Percentiles rank a stretch among this genome's conserved stretches.
These are phyloP conservation scores for Digitaria exilis DNA, from an alignment of 202 grass and related monocot genomes.

Conservation along the genomic window DNA sequence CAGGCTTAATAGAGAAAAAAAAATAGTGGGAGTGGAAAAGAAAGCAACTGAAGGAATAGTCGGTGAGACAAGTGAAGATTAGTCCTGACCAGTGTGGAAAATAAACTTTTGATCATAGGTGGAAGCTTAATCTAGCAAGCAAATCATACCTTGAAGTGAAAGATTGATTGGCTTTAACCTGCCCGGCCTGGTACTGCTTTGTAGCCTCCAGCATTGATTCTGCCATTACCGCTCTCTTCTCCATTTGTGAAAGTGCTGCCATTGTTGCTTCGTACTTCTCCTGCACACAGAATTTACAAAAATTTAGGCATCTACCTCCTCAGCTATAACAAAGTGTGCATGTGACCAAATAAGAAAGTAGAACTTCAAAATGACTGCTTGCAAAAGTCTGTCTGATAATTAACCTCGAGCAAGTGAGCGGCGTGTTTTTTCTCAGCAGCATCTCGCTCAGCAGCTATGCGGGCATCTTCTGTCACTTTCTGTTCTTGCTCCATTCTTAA, in stretches of 20 bases:
- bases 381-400: conserved; percentile 33
- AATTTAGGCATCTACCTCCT: conserved; percentile 30
- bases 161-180: conserved; percentile 75
- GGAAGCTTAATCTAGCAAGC: conserved; percentile 27
- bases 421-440: conserved; percentile 79
- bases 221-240: conserved; percentile 95
- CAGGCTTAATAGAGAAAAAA: conserved; percentile 19
- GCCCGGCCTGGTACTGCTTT: conserved; percentile 86
- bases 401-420: conserved; percentile 86
- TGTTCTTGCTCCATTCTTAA: conserved; percentile 97
- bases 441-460: conserved; percentile 79
- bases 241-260: conserved; percentile 68
- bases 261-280: conserved; percentile 82
- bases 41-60: conserved; percentile 31
- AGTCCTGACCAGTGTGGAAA: conserved; percentile 21
- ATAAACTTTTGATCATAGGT: background rate
- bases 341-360: conserved; percentile 19
- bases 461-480: conserved; percentile 92
- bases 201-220: conserved; percentile 94
- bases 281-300: conserved; percentile 48
- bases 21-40: conserved; percentile 25
- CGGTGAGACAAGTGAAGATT: background rate
- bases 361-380: conserved; percentile 20
- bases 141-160: conserved; percentile 70
- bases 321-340: conserved; percentile 26